Percentiles rank a stretch among this genome's conserved stretches.
Evolutionary conservation across 805 yeast species (phyloP).

Genomic region (Citeromyces matritensis): DNA sequence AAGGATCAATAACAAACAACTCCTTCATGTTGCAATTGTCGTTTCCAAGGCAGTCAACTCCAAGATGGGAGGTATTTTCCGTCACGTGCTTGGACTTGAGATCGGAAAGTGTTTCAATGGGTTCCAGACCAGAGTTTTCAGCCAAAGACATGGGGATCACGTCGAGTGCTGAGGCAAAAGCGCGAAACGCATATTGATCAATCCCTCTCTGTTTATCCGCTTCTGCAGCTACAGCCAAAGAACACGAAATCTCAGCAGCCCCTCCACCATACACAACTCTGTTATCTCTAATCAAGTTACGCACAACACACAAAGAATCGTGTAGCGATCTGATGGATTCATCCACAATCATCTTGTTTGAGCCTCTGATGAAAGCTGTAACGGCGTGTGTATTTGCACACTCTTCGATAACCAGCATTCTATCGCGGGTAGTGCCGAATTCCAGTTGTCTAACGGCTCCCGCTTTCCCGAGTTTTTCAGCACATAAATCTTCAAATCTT

Average conservation of each 20-base stretch:
- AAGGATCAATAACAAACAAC: constrained; percentile 89
- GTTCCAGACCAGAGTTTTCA: constrained; percentile 91
- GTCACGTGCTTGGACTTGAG: constrained; percentile 77
- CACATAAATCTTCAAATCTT: constrained; percentile 79
- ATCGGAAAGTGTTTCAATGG: constrained; percentile 77
- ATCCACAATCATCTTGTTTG: constrained; percentile 94
- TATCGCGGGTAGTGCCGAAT: constrained; percentile 93
- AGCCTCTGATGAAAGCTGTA: constrained; percentile 87
- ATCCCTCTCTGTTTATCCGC: constrained; percentile 92
- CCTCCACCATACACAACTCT: constrained; percentile 99
- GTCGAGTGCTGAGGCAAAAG: constrained; percentile 84
- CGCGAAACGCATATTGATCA: constrained; percentile 96
- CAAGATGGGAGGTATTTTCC: constrained; percentile 56
- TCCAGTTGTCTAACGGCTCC: constrained; percentile 77
- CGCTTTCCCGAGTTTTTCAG: constrained; percentile 77
- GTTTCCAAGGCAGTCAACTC: constrained; percentile 87
- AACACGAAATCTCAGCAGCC: constrained; percentile 91
- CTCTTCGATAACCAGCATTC: constrained; percentile 90
- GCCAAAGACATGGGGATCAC: constrained; percentile 89
- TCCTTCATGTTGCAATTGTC: constrained; percentile 90
- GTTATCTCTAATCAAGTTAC: constrained; percentile 83
- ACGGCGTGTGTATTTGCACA: constrained; percentile 80
- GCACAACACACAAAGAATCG: constrained; percentile 93
- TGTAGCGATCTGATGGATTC: constrained; percentile 95
- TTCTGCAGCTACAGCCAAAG: constrained; percentile 78